Evolutionary conservation across 1,284 basidiomycete genomes (phyloP), one percentile per base, ranked within the genome.

Genomic region (Apiotrichum mycotoxinovorans): DNA sequence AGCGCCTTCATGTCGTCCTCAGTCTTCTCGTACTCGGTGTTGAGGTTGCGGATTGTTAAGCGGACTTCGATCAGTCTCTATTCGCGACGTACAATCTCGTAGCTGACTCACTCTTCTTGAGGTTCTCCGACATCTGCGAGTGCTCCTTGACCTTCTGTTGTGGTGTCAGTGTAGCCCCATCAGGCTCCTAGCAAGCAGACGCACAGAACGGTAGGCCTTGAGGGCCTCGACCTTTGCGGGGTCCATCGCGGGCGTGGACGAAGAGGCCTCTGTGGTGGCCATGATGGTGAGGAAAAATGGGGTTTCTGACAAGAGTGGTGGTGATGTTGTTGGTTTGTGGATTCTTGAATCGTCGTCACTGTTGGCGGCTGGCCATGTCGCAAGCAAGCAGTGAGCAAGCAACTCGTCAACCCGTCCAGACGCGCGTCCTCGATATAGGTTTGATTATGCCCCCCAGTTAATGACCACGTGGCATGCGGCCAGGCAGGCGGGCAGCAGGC

Each of bases 1-100:
- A 99, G 86, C 48, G 96, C 96, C 79, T 98, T 98, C 79, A 99
- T 97, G 73, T 98, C 95, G 44, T 99, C 93, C 77, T 99, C 96
- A 0, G 93, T 96, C 83, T 96, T 95, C 69, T 88, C 90, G 71
- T 87, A 98, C 57, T 89, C 87, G 68, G 87, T 87, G 73, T 94
- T 88, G 15, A 98, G 79, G 57, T 91, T 87, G 71, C 91, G 92
- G 62, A 96, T 79, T 18, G 72, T 71, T 57, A 77, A 35, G 41
- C 76, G 74, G 56, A 75, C 76, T 78, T 59, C 1, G 4, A 41
- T 43, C 27, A 57, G 49, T 9, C 37, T n/a, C 23, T n/a, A 4
- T 25, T 15, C 17, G 15, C 11, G 17, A n/a, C 17, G 2, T 5
- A 18, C 35, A 49, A n/a, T n/a, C n/a, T n/a, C n/a, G 12, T 30